phyloP scores from a whole-genome alignment of 169 alveolate genomes.

The Eimeria tenella region DNA sequence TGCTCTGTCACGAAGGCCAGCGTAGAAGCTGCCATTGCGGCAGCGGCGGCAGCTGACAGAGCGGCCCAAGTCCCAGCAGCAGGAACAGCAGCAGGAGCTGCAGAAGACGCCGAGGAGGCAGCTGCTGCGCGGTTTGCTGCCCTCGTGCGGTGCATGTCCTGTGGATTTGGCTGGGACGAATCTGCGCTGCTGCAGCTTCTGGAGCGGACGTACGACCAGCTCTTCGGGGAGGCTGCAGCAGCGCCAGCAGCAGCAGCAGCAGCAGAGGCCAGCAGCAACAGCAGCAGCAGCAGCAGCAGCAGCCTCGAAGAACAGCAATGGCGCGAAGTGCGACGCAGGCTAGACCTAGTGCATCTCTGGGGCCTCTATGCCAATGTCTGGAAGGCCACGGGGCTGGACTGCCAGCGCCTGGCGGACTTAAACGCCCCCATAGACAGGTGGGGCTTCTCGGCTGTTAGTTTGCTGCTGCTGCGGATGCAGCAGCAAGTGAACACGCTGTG shows the following conservation, averaged over 20 bases:
- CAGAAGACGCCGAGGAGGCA: slow-evolving; percentile 48
- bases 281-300: slow-evolving; percentile 33
- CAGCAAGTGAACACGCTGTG: not conserved
- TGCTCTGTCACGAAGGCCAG: not conserved
- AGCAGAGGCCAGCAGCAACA: slow-evolving; percentile 14
- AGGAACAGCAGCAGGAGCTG: slow-evolving; percentile 43
- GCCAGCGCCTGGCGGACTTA: slow-evolving; percentile 38
- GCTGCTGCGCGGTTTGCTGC: slow-evolving; percentile 44
- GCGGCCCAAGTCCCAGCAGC: slow-evolving; percentile 25
- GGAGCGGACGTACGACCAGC: not conserved
- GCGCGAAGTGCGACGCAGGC: slow-evolving; percentile 53
- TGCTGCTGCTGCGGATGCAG: not conserved
- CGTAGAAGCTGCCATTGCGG: slow-evolving; percentile 39
- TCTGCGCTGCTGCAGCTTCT: slow-evolving; percentile 10
- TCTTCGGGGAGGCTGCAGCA: not conserved
- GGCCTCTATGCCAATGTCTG: slow-evolving; percentile 66
- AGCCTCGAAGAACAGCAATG: slow-evolving; percentile 36
- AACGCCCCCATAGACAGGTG: slow-evolving; percentile 48
- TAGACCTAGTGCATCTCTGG: slow-evolving; percentile 67
- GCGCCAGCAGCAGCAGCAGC: not conserved
- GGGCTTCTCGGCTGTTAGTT: not conserved
- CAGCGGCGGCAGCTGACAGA: slow-evolving; percentile 42
- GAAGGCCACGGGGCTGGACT: slow-evolving; percentile 68
- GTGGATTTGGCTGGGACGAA: slow-evolving; percentile 56
- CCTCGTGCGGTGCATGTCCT: slow-evolving; percentile 42